These are phyloP conservation scores for Megacollybia platyphylla DNA, from an alignment of 1,284 basidiomycete species.

Conservation along the genomic window DNA sequence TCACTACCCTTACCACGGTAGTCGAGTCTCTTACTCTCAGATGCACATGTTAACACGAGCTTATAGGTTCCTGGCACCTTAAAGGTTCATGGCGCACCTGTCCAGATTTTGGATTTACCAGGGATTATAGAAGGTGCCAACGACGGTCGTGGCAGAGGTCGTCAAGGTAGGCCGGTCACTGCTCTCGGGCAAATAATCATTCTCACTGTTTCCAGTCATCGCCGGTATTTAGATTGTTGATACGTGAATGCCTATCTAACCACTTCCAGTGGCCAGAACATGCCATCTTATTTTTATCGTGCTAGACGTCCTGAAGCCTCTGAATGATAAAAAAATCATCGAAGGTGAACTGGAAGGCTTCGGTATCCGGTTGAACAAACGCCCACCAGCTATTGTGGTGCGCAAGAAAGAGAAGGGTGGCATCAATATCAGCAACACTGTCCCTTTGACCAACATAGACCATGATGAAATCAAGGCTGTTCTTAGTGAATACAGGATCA, in stretches of 20 bases:
- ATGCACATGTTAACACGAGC: neutral
- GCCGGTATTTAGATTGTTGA: slow-evolving; percentile 43
- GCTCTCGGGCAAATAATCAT: neutral
- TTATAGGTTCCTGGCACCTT: slow-evolving; percentile 67
- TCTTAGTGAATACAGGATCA: slow-evolving; percentile 83
- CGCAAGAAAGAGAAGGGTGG: slow-evolving; percentile 95
- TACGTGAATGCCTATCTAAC: slow-evolving; percentile 5
- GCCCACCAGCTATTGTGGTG: slow-evolving; percentile 80
- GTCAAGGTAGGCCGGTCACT: slow-evolving; percentile 55
- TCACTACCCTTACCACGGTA: slow-evolving; percentile 88
- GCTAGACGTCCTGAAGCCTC: slow-evolving; percentile 93
- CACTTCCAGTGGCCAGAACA: slow-evolving; percentile 76
- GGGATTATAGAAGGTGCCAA: slow-evolving; percentile 99
- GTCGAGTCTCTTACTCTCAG: neutral
- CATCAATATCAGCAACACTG: slow-evolving; percentile 88
- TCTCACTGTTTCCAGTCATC: slow-evolving; percentile 36
- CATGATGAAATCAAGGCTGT: slow-evolving; percentile 96
- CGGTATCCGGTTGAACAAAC: slow-evolving; percentile 93
- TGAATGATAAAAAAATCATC: slow-evolving; percentile 88
- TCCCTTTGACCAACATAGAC: slow-evolving; percentile 94
- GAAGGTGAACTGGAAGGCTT: slow-evolving; percentile 93
- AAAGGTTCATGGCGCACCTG: slow-evolving; percentile 88
- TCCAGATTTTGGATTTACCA: slow-evolving; percentile 79
- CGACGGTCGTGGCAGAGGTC: slow-evolving; percentile 95
- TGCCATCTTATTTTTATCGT: slow-evolving; percentile 99